These are phyloP conservation scores for Graphilbum fragrans DNA, from an alignment of 2,329 filamentous ascomycete genomes.

Conservation along the genomic window DNA sequence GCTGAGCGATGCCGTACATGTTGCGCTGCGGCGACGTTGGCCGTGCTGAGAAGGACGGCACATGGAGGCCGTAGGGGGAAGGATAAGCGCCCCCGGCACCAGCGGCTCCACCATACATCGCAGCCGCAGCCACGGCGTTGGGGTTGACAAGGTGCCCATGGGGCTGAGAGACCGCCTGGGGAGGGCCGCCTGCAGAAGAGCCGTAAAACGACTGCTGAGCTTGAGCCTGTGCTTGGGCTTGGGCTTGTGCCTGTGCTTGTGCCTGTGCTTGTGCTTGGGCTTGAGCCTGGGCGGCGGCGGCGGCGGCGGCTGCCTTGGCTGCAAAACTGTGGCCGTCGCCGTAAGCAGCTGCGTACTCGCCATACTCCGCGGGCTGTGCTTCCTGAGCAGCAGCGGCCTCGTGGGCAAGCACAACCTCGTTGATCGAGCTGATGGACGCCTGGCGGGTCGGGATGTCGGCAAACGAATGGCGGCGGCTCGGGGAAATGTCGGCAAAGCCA, in stretches of 20 bases:
- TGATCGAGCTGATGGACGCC: conserved; percentile 48
- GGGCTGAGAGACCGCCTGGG: conserved; percentile 11
- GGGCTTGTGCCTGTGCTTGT: conserved; percentile 3
- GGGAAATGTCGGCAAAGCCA: conserved; percentile 56
- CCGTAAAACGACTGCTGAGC: conserved; percentile 24
- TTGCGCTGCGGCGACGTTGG: conserved; percentile 49
- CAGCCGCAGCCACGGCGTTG: neutral
- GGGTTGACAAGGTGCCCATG: conserved; percentile 4
- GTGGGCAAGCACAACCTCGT: conserved; percentile 34
- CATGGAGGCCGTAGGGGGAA: conserved; percentile 32
- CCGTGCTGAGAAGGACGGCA: conserved; percentile 32
- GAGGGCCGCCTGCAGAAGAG: conserved; percentile 13
- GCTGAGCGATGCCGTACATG: conserved; percentile 49
- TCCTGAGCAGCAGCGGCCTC: conserved; percentile 20
- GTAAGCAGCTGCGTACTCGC: conserved; percentile 29
- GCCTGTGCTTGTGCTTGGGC: conserved; percentile 1
- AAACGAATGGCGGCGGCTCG: conserved; percentile 72
- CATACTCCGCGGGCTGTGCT: conserved; percentile 18
- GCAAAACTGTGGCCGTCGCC: conserved; percentile 20
- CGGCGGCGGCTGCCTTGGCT: neutral
- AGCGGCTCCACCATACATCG: neutral
- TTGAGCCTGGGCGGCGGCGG: conserved; percentile 4
- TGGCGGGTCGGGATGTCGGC: conserved; percentile 54
- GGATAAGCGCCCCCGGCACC: conserved; percentile 20
- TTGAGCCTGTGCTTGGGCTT: conserved; percentile 11